A percentile compares a stretch with the other conserved stretches of the same genome.
Evolutionary conservation across 2,329 filamentous ascomycete species (phyloP).

Genomic region (Cryphonectria carpinicola): DNA sequence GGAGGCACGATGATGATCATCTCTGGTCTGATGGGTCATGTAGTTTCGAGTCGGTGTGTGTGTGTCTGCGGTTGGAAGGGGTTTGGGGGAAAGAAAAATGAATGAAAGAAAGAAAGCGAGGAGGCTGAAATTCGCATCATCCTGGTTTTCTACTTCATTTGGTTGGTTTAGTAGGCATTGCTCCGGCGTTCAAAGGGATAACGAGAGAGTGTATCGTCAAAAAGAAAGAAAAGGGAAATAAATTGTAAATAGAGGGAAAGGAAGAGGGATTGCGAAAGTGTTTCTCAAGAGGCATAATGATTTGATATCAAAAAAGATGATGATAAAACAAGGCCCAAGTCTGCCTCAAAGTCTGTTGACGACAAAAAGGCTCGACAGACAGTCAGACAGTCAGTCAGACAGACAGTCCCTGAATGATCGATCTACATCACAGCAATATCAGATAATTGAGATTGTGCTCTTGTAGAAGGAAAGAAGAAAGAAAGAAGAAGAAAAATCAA

Average conservation of each 20-base stretch:
- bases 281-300: constrained; percentile 14
- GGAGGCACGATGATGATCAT: constrained; percentile 9
- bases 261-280: not conserved
- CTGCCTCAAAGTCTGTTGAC: not conserved
- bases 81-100: not conserved
- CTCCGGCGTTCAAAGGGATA: constrained; percentile 24
- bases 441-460: not conserved
- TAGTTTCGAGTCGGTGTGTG: not conserved
- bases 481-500: too few species aligned
- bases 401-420: not conserved
- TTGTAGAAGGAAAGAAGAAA: too few species aligned
- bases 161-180: constrained; percentile 24
- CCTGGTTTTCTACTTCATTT: not conserved
- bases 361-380: not conserved
- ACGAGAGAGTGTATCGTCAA: not conserved
- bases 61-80: not conserved
- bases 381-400: too few species aligned
- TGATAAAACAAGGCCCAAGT: not conserved
- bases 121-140: not conserved
- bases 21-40: not conserved
- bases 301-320: constrained; percentile 24
- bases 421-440: not conserved
- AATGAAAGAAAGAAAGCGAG: not conserved
- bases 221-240: not conserved
- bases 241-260: not conserved